Evolutionary conservation across 768 basidiomycete species (phyloP).

Genomic region (Trametes elegans): DNA sequence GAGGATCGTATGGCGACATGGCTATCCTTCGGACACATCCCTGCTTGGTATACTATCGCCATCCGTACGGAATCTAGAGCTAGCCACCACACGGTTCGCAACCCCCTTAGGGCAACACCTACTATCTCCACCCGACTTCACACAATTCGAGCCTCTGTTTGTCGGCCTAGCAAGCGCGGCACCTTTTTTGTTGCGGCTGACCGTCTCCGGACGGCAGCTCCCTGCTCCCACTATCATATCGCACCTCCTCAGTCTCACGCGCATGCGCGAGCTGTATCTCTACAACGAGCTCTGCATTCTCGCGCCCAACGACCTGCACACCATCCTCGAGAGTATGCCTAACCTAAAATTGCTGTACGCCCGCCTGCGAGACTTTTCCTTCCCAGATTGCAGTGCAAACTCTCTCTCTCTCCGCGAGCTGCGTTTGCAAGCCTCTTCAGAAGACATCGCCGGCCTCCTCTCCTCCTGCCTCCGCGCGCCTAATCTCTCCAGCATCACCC

Average conservation of each 20-base stretch:
- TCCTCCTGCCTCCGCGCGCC: background rate
- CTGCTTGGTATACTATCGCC: background rate
- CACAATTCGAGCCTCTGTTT: background rate
- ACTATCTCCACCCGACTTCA: background rate
- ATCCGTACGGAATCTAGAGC: background rate
- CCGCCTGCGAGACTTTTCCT: background rate
- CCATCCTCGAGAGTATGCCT: background rate
- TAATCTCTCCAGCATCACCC: background rate
- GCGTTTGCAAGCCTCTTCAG: background rate
- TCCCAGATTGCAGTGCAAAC: background rate
- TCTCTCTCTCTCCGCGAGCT: background rate
- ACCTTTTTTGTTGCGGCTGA: background rate
- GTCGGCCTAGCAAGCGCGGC: background rate
- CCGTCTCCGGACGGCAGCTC: background rate
- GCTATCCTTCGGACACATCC: background rate
- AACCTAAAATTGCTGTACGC: background rate
- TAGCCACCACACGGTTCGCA: background rate
- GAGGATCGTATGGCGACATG: conserved; percentile 7
- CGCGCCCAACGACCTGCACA: background rate
- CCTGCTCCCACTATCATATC: background rate
- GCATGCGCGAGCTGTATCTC: conserved; percentile 4
- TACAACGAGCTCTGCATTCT: background rate
- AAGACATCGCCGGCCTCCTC: background rate
- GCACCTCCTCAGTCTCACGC: background rate
- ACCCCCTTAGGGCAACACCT: background rate